These are phyloP conservation scores for Taphrina pruni DNA, from an alignment of 1,139 yeast species.

Conservation along the genomic window DNA sequence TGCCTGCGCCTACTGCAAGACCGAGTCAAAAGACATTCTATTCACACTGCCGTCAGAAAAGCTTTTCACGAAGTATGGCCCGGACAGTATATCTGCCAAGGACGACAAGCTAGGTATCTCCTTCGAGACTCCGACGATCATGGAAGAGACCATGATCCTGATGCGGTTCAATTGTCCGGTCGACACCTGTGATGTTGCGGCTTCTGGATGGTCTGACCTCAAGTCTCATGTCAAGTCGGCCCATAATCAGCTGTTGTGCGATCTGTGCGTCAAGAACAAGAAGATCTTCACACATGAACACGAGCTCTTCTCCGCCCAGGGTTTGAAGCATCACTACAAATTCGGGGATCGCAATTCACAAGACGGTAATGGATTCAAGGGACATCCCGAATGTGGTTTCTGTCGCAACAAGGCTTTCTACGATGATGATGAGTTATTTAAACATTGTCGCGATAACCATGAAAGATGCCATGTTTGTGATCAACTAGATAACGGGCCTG, in stretches of 20 bases:
- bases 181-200: constrained; percentile 55
- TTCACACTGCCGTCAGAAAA: constrained; percentile 61
- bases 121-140: constrained; percentile 50
- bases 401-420: constrained; percentile 74
- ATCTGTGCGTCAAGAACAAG: constrained; percentile 74
- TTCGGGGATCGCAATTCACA: constrained; percentile 58
- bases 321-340: constrained; percentile 70
- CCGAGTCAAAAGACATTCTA: constrained; percentile 65
- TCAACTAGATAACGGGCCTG: constrained; percentile 60
- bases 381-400: constrained; percentile 89
- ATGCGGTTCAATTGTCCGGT: constrained; percentile 66
- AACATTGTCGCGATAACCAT: constrained; percentile 83
- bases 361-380: constrained; percentile 69
- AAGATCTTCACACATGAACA: constrained; percentile 79
- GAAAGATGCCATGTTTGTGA: constrained; percentile 93
- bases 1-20: constrained; percentile 75
- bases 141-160: constrained; percentile 59
- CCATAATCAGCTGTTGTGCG: constrained; percentile 67
- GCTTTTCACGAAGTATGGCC: constrained; percentile 55
- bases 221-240: constrained; percentile 66
- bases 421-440: constrained; percentile 82
- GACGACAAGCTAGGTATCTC: constrained; percentile 50
- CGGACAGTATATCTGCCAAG: constrained; percentile 51
- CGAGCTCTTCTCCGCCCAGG: constrained; percentile 64
- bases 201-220: constrained; percentile 62